Percentiles rank a stretch among this genome's conserved stretches.
Conservation (phyloP, 306 rosid species). For the Prosopis cineraria region DNA sequence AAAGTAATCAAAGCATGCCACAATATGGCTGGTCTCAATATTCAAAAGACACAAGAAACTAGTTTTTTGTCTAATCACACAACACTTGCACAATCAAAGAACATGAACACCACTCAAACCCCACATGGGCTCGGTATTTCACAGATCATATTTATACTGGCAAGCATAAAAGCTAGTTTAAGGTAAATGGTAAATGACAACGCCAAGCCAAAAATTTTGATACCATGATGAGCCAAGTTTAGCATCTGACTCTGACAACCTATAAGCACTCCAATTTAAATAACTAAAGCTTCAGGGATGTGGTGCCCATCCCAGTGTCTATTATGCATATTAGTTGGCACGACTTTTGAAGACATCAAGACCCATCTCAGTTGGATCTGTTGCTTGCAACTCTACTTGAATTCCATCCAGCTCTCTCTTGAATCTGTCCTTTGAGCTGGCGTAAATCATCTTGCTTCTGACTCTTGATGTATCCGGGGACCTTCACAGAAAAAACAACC, state of each 20-base stretch:
- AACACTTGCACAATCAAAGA: constrained; percentile 35
- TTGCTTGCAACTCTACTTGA: constrained; percentile 32
- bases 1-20: constrained; percentile 8
- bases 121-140: constrained; percentile 35
- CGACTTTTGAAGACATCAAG: constrained; percentile 43
- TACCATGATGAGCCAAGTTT: constrained; percentile 41
- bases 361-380: constrained; percentile 33
- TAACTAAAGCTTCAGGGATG: constrained; percentile 16
- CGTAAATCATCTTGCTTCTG: constrained; percentile 70
- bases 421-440: constrained; percentile 38
- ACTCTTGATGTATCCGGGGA: constrained; percentile 62
- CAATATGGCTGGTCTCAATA: constrained; percentile 34
- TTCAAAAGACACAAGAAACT: constrained; percentile 32
- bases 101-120: constrained; percentile 44
- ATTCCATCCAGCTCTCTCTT: constrained; percentile 31
- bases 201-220: constrained; percentile 41
- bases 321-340: constrained; percentile 34
- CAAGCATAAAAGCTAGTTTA: constrained; percentile 39
- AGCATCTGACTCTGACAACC: constrained; percentile 47
- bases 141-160: constrained; percentile 43
- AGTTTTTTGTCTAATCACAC: constrained; percentile 36
- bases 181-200: constrained; percentile 39
- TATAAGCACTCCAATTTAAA: constrained; percentile 40
- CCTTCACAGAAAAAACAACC: constrained; percentile 41
- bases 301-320: constrained; percentile 11